A percentile compares a stretch with the other conserved stretches of the same genome.
phyloP scores from a whole-genome alignment of 768 basidiomycete genomes.

The Podaxis sp. region DNA sequence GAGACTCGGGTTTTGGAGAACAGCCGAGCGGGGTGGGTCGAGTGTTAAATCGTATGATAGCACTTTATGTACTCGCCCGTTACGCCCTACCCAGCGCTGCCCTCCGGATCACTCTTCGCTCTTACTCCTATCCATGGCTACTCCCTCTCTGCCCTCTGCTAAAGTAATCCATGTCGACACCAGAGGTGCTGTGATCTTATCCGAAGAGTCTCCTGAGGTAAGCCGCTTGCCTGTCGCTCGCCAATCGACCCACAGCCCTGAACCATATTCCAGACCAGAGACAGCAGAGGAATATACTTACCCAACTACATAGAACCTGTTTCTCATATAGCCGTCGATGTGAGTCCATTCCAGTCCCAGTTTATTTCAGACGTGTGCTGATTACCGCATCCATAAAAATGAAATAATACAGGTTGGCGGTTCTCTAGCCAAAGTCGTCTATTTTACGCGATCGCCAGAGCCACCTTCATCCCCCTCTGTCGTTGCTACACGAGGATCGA shows the following conservation, averaged over 20 bases:
- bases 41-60: conserved; percentile 9
- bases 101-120: conserved; percentile 10
- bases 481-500: conserved; percentile 57
- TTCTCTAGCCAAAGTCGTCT: conserved; percentile 95
- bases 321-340: conserved; percentile 96
- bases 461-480: conserved; percentile 78
- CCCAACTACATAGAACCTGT: conserved; percentile 98
- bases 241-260: conserved; percentile 14
- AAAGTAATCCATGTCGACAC: conserved; percentile 94
- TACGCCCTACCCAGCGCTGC: not conserved
- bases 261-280: conserved; percentile 61
- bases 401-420: conserved; percentile 77
- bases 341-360: conserved; percentile 40
- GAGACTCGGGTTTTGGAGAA: conserved; percentile 6
- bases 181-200: conserved; percentile 87
- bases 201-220: conserved; percentile 94
- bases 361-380: not conserved
- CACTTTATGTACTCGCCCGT: conserved; percentile 10
- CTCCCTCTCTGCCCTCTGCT: conserved; percentile 72
- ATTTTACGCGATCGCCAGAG: conserved; percentile 93
- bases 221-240: conserved; percentile 22
- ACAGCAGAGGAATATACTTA: conserved; percentile 95
- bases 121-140: conserved; percentile 34
- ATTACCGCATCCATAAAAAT: not conserved
- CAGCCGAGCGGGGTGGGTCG: conserved; percentile 13